Evolutionary conservation across 257 asterid species (phyloP).

Genomic region (Penstemon davidsonii): DNA sequence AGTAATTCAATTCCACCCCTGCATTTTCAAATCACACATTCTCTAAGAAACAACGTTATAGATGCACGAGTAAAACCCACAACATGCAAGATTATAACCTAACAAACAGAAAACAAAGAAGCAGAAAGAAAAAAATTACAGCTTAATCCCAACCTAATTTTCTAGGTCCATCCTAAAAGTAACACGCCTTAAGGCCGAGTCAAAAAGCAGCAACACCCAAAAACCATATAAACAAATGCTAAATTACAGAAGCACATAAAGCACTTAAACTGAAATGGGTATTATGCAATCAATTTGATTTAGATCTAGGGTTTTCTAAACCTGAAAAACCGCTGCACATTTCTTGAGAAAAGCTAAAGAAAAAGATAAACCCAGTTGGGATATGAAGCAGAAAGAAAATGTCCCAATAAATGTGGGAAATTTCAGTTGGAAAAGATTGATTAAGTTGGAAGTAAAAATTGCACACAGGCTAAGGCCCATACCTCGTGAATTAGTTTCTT

Average conservation of each 20-base stretch:
- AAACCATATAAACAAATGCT: slow-evolving; percentile 10
- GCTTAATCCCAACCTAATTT: no score
- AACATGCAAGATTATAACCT: neutral
- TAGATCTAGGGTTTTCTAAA: slow-evolving; percentile 64
- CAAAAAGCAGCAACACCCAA: neutral
- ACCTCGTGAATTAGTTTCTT: slow-evolving; percentile 39
- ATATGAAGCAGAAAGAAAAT: slow-evolving; percentile 21
- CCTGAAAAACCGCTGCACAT: slow-evolving; percentile 40
- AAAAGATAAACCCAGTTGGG: slow-evolving; percentile 25
- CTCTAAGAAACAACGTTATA: slow-evolving; percentile 12
- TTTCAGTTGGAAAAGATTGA: slow-evolving; percentile 44
- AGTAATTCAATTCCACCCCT: slow-evolving; percentile 42
- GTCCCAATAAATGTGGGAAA: slow-evolving; percentile 2
- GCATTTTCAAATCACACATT: slow-evolving; percentile 28
- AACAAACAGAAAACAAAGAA: slow-evolving; percentile 9
- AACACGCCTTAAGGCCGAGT: neutral
- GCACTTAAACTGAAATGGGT: slow-evolving; percentile 21
- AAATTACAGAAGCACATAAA: slow-evolving; percentile 22
- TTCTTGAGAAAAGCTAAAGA: slow-evolving; percentile 22
- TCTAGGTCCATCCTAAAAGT: neutral
- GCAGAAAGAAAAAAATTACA: neutral
- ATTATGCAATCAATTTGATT: slow-evolving; percentile 35
- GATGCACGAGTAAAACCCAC: neutral
- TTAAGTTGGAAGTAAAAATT: slow-evolving; percentile 55
- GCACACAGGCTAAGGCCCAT: slow-evolving; percentile 31